Base-by-base conservation (phyloP, 192 early-diverging fungal species). In the Backusella parvicylindrica region DNA sequence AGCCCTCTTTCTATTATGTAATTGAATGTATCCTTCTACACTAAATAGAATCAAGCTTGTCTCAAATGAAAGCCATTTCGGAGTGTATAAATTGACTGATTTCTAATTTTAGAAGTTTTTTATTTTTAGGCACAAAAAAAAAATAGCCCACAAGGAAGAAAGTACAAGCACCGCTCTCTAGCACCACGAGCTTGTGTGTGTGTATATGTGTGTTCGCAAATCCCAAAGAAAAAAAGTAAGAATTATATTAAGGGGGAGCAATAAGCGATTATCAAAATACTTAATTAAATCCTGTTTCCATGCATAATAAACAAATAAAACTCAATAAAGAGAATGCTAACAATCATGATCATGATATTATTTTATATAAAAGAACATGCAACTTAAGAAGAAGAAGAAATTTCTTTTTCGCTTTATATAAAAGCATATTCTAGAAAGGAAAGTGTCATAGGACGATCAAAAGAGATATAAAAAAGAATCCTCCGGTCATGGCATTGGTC, bases 211-310 rank as follows among this genome's bases (percentile, higher is more conserved):
- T n/a, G n/a, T n/a, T n/a, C n/a, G 21, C 7, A 56, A 60, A 56
- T 12, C 50, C 50, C 50, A 56, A 56, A 56, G 11, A 56, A 26
- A 50, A 53, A 53, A 53, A 53, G 21, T 53, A 26, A 41, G 40
- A 41, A 16, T 47, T 56, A 60, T 23, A 60, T 13, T 60, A 60
- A 60, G 53, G 53, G 21, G 37, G 37, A 9, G 50, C 23, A 26
- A 28, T 28, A 28, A 23, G 53, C 12, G 53, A 60, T 60, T 60
- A 26, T 47, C 43, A 47, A 47, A 47, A 47, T 60, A 60, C 23
- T 60, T 60, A 60, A 60, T 60, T 28, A 60, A 60, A 28, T 60
- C 53, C 53, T 60, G 53, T 60, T 60, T 60, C 26, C 26, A 60
- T 26, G 53, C 53, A 28, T 26, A 60, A 60, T n/a, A 47, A 47